Base-by-base conservation (phyloP, 306 rosid species). In the Trichosanthes truncata region DNA sequence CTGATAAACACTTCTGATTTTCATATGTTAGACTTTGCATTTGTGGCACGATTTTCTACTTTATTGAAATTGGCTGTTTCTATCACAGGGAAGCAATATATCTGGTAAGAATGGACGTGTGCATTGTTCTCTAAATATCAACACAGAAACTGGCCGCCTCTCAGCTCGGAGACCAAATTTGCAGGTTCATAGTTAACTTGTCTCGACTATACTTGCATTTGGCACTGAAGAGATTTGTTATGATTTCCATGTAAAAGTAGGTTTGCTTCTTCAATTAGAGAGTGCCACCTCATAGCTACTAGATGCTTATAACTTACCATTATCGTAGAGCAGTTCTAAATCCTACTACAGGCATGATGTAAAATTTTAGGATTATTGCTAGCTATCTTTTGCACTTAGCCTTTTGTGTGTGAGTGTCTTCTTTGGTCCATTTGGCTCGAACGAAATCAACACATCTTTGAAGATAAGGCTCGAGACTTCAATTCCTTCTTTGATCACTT, bases 141-240 rank as follows among this genome's bases (percentile, higher is more conserved):
- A 92, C 85, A 92, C 97, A 0, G 97, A 94, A 90, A 94, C 97
- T 2, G 97, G 98, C 78, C 96, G 97, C 62, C 87, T 94, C 81
- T 94, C 97, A 59, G 98, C 98, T 78, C 93, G 98, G 81, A 87
- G 97, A 74, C 98, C 97, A 48, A 94, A 92, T 89, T 88, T 94
- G 80, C 98, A 94, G 98, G 98, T 94, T 80, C 82, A 73, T 61
- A 31, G 80, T 52, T 38, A 15, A 13, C 48, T 40, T 68, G 38
- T 60, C 23, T 45, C 74, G 2, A 71, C 53, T 31, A 20, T 79
- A 40, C 65, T 26, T 20, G 57, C 61, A 35, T 21, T 53, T 80
- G 52, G 23, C 46, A 36, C 23, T n/a, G 15, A 68, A 40, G 55
- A 33, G 51, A 38, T 76, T 56, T 76, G 43, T 46, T 36, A 73